Conservation (phyloP, 2,329 filamentous ascomycete genomes). For the Curvularia sp. region DNA sequence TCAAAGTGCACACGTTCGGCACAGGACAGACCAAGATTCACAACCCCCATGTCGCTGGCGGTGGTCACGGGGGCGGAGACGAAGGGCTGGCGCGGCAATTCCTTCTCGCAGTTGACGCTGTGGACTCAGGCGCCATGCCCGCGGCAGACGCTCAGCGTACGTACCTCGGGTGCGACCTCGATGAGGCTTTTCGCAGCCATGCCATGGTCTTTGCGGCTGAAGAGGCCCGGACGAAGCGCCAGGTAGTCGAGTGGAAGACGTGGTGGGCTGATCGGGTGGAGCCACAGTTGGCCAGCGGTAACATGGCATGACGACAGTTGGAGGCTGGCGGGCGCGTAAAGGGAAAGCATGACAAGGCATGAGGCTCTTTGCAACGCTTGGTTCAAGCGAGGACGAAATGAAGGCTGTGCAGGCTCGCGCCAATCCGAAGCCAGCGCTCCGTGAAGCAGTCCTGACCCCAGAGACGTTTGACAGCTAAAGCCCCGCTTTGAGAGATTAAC, state of each 20-base stretch:
- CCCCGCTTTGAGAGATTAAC: slow-evolving; percentile 39
- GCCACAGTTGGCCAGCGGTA: slow-evolving; percentile 28
- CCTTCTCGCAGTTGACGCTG: slow-evolving; percentile 78
- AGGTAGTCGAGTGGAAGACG: slow-evolving; percentile 73
- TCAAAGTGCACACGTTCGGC: slow-evolving; percentile 76
- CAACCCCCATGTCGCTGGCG: slow-evolving; percentile 65
- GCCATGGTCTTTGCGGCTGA: slow-evolving; percentile 94
- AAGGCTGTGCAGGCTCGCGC: slow-evolving; percentile 19
- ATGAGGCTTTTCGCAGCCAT: slow-evolving; percentile 88
- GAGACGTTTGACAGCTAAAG: slow-evolving; percentile 31
- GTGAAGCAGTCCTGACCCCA: slow-evolving; percentile 25
- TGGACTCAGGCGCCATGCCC: slow-evolving; percentile 72
- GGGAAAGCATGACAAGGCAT: slow-evolving; percentile 24
- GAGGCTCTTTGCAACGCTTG: slow-evolving; percentile 28
- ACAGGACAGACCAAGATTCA: slow-evolving; percentile 63
- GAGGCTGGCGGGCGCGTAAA: slow-evolving; percentile 36
- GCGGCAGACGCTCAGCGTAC: slow-evolving; percentile 75
- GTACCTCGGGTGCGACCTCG: slow-evolving; percentile 80
- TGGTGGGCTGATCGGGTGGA: slow-evolving; percentile 74
- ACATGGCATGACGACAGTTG: slow-evolving; percentile 12
- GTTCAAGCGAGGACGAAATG: slow-evolving; percentile 23
- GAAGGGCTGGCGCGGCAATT: slow-evolving; percentile 82
- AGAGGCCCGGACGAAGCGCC: slow-evolving; percentile 74
- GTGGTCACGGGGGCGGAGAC: slow-evolving; percentile 80
- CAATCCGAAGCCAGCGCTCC: slow-evolving; percentile 25